Evolutionary conservation across 805 yeast genomes (phyloP).

Genomic region (Saccharomycopsis javanensis): DNA sequence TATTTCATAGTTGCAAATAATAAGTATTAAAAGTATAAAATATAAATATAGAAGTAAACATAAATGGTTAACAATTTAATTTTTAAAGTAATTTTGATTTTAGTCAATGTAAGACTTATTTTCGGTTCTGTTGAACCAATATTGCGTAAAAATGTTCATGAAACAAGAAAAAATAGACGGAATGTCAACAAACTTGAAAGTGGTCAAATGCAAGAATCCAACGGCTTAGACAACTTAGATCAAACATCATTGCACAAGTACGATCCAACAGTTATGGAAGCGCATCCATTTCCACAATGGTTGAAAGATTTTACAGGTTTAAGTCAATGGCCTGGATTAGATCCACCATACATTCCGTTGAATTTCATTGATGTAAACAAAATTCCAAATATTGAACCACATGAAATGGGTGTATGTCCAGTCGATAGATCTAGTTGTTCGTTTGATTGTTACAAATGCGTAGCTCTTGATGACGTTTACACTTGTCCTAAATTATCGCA

Average conservation of each 20-base stretch:
- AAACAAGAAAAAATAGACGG: background rate
- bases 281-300: slow-evolving; percentile 71
- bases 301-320: slow-evolving; percentile 64
- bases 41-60: background rate
- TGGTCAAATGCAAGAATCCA: background rate
- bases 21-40: background rate
- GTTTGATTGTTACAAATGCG: slow-evolving; percentile 78
- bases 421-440: slow-evolving; percentile 51
- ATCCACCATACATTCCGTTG: slow-evolving; percentile 82
- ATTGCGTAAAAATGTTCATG: slow-evolving; percentile 8
- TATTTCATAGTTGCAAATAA: background rate
- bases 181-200: background rate
- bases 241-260: slow-evolving; percentile 7
- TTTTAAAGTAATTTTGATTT: background rate
- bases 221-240: background rate
- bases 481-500: slow-evolving; percentile 72
- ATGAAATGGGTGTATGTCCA: slow-evolving; percentile 53
- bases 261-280: slow-evolving; percentile 20
- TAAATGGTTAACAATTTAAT: background rate
- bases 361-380: slow-evolving; percentile 51
- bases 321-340: slow-evolving; percentile 70
- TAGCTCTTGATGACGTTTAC: slow-evolving; percentile 62
- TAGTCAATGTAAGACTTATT: background rate
- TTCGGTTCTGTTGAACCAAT: background rate
- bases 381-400: slow-evolving; percentile 33